These are phyloP conservation scores for Pythium scleroteichum DNA, from an alignment of 352 stramenopile species.

Conservation along the genomic window DNA sequence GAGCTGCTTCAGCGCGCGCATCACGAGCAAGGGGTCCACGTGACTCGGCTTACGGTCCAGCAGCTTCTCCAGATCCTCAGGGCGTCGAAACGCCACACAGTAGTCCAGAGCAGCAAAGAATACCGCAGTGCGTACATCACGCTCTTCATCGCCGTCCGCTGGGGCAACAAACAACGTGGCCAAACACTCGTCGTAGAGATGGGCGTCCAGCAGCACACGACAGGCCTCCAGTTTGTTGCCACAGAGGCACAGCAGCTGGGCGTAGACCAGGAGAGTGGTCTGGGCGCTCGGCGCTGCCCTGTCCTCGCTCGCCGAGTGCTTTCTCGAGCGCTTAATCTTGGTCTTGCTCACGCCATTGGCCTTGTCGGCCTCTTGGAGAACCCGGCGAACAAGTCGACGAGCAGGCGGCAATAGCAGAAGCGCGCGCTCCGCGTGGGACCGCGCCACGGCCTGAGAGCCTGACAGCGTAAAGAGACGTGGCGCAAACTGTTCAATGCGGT, in stretches of 20 bases:
- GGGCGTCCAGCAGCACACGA: conserved; percentile 55
- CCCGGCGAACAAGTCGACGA: conserved; percentile 41
- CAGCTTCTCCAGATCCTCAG: conserved; percentile 46
- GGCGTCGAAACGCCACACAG: conserved; percentile 53
- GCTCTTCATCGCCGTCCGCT: conserved; percentile 8
- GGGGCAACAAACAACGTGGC: conserved; percentile 27
- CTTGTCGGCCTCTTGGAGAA: conserved; percentile 12
- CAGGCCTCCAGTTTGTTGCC: conserved; percentile 56
- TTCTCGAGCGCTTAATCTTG: neutral
- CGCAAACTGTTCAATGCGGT: conserved; percentile 54
- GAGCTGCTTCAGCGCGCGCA: conserved; percentile 43
- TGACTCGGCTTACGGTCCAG: conserved; percentile 54
- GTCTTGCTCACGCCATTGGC: neutral
- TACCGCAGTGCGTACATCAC: conserved; percentile 31
- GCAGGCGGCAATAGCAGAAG: conserved; percentile 62
- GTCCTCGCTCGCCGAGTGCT: neutral
- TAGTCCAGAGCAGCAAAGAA: conserved; percentile 74
- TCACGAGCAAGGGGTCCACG: conserved; percentile 58
- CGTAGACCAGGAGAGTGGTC: conserved; percentile 61
- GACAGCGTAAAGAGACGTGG: conserved; percentile 71
- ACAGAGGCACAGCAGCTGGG: conserved; percentile 54
- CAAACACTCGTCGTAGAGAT: conserved; percentile 67
- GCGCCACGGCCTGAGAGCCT: conserved; percentile 32
- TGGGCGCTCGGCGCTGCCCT: conserved; percentile 8
- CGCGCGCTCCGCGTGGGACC: conserved; percentile 70